Evolutionary conservation across 495 filamentous ascomycete genomes (phyloP).

Genomic region (Penicillium daleae): DNA sequence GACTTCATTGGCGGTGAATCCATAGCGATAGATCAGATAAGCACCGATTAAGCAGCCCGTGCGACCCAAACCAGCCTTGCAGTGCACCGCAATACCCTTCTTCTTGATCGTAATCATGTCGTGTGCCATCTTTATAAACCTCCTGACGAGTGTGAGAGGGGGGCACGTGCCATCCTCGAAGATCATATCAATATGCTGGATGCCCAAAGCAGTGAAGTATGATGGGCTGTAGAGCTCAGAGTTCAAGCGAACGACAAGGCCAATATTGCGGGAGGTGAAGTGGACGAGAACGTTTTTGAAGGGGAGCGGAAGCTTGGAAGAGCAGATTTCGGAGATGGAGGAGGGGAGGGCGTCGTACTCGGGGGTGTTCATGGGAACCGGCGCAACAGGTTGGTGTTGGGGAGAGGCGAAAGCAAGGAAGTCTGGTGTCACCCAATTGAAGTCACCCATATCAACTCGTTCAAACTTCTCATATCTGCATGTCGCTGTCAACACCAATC

Average conservation of each 20-base stretch:
- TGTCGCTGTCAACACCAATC: constrained; percentile 26
- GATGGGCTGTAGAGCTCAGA: constrained; percentile 93
- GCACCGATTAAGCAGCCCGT: constrained; percentile 97
- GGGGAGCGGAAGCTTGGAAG: constrained; percentile 67
- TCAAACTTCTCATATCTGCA: constrained; percentile 86
- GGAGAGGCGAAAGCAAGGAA: constrained; percentile 98
- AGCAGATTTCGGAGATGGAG: constrained; percentile 65
- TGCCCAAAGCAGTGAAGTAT: constrained; percentile 93
- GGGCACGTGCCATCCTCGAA: constrained; percentile 99
- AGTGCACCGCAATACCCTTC: constrained; percentile 93
- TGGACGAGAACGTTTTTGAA: constrained; percentile 96
- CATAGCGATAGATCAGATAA: constrained; percentile 95
- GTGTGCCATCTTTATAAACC: constrained; percentile 93
- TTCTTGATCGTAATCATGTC: constrained; percentile 87
- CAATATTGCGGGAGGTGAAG: constrained; percentile 83
- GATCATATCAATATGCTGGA: constrained; percentile 97
- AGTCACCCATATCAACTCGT: constrained; percentile 96
- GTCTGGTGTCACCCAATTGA: constrained; percentile 96
- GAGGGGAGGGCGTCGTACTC: constrained; percentile 72
- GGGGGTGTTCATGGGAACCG: constrained; percentile 70
- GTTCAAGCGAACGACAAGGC: constrained; percentile 93
- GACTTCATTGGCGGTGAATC: constrained; percentile 97
- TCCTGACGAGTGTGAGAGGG: constrained; percentile 77
- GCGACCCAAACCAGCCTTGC: constrained; percentile 95
- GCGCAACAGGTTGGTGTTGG: constrained; percentile 73